Conservation (phyloP, 495 filamentous ascomycete species). For the Filosporella fistucella region DNA sequence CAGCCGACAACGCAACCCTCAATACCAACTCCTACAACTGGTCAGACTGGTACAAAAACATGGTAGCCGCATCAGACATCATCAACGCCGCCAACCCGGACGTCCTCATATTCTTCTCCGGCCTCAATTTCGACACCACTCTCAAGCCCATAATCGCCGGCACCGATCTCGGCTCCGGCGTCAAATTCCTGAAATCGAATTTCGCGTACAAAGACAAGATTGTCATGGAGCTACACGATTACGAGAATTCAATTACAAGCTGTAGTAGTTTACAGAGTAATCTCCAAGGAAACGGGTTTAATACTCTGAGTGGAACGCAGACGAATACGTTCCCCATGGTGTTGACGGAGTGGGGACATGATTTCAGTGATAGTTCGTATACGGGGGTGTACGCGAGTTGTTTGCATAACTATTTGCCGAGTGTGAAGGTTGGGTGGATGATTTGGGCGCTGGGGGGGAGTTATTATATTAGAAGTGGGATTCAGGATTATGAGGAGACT, state of each 20-base stretch:
- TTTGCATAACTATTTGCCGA: slow-evolving; percentile 8
- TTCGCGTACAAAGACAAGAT: slow-evolving; percentile 36
- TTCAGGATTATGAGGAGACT: slow-evolving; percentile 36
- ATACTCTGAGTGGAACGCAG: slow-evolving; percentile 25
- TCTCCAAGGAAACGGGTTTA: slow-evolving; percentile 31
- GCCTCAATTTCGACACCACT: slow-evolving; percentile 53
- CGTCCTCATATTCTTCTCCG: slow-evolving; percentile 58
- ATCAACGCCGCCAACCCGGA: slow-evolving; percentile 51
- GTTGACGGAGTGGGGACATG: slow-evolving; percentile 36
- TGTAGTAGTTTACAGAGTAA: slow-evolving; percentile 28
- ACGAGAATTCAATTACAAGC: slow-evolving; percentile 28
- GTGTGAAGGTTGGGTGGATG: slow-evolving; percentile 29
- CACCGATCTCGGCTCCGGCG: slow-evolving; percentile 17
- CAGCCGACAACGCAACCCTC: slow-evolving; percentile 22
- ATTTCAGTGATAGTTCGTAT: slow-evolving; percentile 17
- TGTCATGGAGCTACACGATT: slow-evolving; percentile 42
- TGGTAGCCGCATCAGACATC: slow-evolving; percentile 42
- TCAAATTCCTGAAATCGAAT: slow-evolving; percentile 26
- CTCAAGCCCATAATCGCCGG: slow-evolving; percentile 39
- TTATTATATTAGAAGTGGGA: slow-evolving; percentile 40
- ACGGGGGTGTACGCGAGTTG: slow-evolving; percentile 27
- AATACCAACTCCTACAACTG: slow-evolving; percentile 7
- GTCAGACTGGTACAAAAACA: slow-evolving; percentile 47
- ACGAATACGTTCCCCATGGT: slow-evolving; percentile 31
- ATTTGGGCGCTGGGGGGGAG: slow-evolving; percentile 39